Evolutionary conservation across 163 green algal genomes (phyloP), one percentile per base, ranked within the genome.

Genomic region (Scenedesmus sp.): DNA sequence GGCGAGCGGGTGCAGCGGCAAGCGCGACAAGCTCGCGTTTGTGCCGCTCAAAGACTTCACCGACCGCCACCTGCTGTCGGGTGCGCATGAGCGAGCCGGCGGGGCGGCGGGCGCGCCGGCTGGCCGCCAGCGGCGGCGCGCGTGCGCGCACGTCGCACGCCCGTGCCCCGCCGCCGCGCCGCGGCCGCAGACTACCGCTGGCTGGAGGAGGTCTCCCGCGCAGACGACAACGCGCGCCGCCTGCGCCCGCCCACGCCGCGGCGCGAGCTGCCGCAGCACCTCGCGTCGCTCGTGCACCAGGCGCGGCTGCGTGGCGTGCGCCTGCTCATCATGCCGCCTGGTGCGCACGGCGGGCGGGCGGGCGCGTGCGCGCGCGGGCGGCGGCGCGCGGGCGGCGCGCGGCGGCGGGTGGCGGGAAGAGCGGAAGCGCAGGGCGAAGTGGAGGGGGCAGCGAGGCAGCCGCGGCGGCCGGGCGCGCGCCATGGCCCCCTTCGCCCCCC

Each of bases 21-120:
- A 96, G 81, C 80, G 94, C 15, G 86, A 93, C 86, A 85, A 91
- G 33, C 92, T 92, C 17, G 87, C 70, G 0, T 96, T 93, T 80
- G 88, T 95, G 20, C 75, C 89, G 0, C 75, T 96, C 29, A 66
- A 77, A 33, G 78, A 93, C 2, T 94, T 97, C 60, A 80, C 83
- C 24, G 93, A 97, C 65, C 26, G 63, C 13, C 63, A 84, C n/a
- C 78, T 97, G 22, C 33, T 94, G n/a, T 96, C 90, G 72, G 87
- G 87, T 88, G 34, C 9, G 72, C 11, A 17, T 72, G n/a, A n/a
- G n/a, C n/a, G n/a, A n/a, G n/a, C n/a, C n/a, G n/a, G n/a, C n/a
- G n/a, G n/a, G n/a, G n/a, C n/a, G n/a, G n/a, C n/a, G n/a, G n/a
- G n/a, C n/a, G 17, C 15, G 57, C 31, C 4, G 17, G 17, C 14